Conservation (phyloP, 495 filamentous ascomycete species). For the Aspergillus incahuasiensis region DNA sequence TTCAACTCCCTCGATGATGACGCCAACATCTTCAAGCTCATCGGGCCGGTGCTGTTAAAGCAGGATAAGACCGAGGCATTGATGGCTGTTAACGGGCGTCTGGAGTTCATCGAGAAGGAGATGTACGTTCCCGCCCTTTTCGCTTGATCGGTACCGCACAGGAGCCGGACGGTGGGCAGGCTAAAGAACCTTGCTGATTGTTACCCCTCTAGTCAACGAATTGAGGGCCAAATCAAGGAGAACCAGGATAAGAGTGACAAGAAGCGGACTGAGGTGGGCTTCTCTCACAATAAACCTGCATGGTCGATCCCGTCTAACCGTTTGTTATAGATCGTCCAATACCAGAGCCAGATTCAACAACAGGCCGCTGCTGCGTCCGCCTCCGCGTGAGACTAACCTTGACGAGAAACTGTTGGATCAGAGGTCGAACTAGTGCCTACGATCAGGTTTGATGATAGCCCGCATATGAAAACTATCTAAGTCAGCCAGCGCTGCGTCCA, state of each 20-base stretch:
- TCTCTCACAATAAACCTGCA: neutral
- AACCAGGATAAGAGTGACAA: slow-evolving; percentile 77
- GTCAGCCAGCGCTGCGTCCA: neutral
- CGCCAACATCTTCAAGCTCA: slow-evolving; percentile 89
- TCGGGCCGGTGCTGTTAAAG: slow-evolving; percentile 89
- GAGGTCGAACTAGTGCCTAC: neutral
- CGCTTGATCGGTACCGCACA: neutral
- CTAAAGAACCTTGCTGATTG: neutral
- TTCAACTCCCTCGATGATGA: slow-evolving; percentile 72
- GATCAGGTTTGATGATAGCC: neutral
- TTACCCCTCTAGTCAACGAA: slow-evolving; percentile 59
- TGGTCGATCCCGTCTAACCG: slow-evolving; percentile 9
- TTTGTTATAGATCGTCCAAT: slow-evolving; percentile 37
- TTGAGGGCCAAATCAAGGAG: slow-evolving; percentile 76
- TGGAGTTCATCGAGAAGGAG: slow-evolving; percentile 91
- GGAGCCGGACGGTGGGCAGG: neutral
- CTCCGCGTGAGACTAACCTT: slow-evolving; percentile 23
- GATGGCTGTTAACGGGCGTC: slow-evolving; percentile 80
- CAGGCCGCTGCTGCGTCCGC: slow-evolving; percentile 35
- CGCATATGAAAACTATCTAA: neutral
- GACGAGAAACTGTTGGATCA: neutral
- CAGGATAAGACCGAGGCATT: slow-evolving; percentile 85
- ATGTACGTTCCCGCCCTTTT: slow-evolving; percentile 55
- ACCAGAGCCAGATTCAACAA: slow-evolving; percentile 39
- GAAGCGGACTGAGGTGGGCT: slow-evolving; percentile 64